These are phyloP conservation scores for Crucibulum laeve DNA, from an alignment of 768 basidiomycete genomes.

Conservation along the genomic window DNA sequence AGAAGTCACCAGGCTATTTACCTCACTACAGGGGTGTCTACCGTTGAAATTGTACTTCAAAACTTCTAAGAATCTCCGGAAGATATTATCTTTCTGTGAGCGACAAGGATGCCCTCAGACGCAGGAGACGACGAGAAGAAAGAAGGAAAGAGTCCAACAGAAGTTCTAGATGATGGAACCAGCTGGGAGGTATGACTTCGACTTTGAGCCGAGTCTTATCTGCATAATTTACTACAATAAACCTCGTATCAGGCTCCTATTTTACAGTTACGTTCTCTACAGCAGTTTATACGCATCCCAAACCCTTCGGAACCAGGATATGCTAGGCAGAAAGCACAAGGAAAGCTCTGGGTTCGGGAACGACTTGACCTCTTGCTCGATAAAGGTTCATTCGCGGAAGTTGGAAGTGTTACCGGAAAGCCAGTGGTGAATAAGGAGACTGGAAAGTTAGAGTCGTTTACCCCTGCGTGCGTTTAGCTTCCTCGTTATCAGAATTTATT, in stretches of 20 bases:
- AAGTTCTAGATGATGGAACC: constrained; percentile 15
- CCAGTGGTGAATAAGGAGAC: constrained; percentile 21
- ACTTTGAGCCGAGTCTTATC: neutral
- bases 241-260: constrained; percentile 20
- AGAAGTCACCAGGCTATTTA: too few species aligned
- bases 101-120: constrained; percentile 15
- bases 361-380: constrained; percentile 29
- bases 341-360: constrained; percentile 37
- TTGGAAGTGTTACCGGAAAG: constrained; percentile 33
- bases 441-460: constrained; percentile 24
- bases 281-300: constrained; percentile 23
- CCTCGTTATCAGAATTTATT: too few species aligned
- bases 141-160: neutral
- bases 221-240: neutral
- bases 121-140: neutral
- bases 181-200: constrained; percentile 25
- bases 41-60: too few species aligned
- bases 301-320: constrained; percentile 32
- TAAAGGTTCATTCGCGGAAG: constrained; percentile 25
- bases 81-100: too few species aligned
- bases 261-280: constrained; percentile 23
- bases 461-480: constrained; percentile 26
- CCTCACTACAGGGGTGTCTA: too few species aligned
- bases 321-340: constrained; percentile 30
- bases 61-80: too few species aligned